Percentiles rank a stretch among this genome's conserved stretches.
These are phyloP conservation scores for Chaetomium tenue DNA, from an alignment of 495 filamentous ascomycete species.

Conservation along the genomic window DNA sequence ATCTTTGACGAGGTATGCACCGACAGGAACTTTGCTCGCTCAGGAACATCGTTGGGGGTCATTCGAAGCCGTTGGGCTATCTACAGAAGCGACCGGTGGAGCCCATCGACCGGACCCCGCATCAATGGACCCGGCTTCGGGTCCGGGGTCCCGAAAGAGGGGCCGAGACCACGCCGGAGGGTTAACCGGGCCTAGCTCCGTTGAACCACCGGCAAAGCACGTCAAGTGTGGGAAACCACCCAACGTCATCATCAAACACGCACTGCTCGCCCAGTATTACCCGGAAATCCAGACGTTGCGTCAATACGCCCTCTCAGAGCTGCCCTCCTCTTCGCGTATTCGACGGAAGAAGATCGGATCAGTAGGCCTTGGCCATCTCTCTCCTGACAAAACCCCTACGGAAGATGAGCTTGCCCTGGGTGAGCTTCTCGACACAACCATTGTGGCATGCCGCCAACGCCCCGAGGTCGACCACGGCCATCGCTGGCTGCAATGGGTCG, in stretches of 20 bases:
- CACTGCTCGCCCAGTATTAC: conserved; percentile 75
- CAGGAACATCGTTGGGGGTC: neutral
- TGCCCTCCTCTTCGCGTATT: conserved; percentile 47
- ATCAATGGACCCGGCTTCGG: neutral
- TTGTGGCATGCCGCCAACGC: conserved; percentile 54
- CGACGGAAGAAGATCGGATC: conserved; percentile 47
- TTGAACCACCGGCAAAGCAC: conserved; percentile 24
- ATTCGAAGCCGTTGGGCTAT: neutral
- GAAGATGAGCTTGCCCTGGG: conserved; percentile 47
- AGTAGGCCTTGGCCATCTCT: conserved; percentile 37
- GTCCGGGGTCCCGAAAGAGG: conserved; percentile 28
- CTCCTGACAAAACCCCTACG: conserved; percentile 21
- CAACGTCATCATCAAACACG: conserved; percentile 48
- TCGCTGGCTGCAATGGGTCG: conserved; percentile 56
- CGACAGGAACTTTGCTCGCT: conserved; percentile 1
- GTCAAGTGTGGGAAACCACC: conserved; percentile 15
- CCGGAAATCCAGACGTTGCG: conserved; percentile 64
- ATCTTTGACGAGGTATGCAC: conserved; percentile 15
- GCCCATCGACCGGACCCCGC: conserved; percentile 9
- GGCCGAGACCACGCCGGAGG: conserved; percentile 14
- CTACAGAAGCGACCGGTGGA: neutral
- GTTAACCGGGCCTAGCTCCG: conserved; percentile 6
- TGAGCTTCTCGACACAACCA: conserved; percentile 62
- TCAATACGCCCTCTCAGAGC: conserved; percentile 61
- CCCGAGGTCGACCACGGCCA: conserved; percentile 36